These are phyloP conservation scores for Fusarium foetens DNA, from an alignment of 2,329 filamentous ascomycete species.

Conservation along the genomic window DNA sequence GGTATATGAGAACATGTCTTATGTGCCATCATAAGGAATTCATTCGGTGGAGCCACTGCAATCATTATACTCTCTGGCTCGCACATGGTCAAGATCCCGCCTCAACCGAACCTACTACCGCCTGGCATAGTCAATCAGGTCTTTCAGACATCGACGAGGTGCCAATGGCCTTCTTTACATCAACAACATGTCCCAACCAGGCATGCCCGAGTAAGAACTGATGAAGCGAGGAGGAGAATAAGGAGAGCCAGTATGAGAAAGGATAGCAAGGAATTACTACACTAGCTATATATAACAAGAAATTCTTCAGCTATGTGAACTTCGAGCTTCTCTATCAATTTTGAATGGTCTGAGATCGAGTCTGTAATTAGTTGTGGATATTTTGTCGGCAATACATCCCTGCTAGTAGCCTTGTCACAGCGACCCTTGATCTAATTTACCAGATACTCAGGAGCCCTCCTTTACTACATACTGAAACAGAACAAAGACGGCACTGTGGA, in stretches of 20 bases:
- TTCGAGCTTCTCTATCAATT: neutral
- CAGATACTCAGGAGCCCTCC: neutral
- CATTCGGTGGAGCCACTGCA: neutral
- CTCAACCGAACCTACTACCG: neutral
- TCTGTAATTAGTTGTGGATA: neutral
- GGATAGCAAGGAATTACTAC: neutral
- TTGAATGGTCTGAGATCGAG: too few species aligned
- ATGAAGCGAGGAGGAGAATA: neutral
- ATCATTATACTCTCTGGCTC: neutral
- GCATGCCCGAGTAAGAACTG: neutral
- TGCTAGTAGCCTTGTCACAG: neutral
- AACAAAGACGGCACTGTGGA: neutral
- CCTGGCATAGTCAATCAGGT: neutral
- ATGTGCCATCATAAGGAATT: neutral
- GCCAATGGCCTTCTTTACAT: accelerated
- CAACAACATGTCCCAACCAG: neutral
- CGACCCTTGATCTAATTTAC: neutral
- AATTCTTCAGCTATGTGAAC: too few species aligned
- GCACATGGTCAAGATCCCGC: too few species aligned
- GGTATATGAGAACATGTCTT: neutral
- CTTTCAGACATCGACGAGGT: neutral
- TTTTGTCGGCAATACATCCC: accelerated
- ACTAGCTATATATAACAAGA: neutral
- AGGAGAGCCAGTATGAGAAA: neutral
- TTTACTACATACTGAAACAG: neutral